Conservation (phyloP, 2,329 filamentous ascomycete genomes). For the Fusarium transvaalense region DNA sequence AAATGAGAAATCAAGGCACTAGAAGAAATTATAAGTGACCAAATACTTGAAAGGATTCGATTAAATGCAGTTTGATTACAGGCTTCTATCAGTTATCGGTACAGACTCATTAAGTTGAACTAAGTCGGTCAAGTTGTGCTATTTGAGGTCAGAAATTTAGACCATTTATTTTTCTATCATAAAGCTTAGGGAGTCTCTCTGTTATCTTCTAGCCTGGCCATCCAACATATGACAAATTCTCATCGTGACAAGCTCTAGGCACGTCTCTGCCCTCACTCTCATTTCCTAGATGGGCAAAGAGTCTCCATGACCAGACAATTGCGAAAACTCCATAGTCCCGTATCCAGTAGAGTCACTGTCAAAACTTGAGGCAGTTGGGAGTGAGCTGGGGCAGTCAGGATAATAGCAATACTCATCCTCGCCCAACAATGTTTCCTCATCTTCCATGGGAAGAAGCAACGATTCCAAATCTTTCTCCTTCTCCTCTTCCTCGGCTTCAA, state of each 20-base stretch:
- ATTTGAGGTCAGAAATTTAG: too few relatives aligned
- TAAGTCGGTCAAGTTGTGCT: too few relatives aligned
- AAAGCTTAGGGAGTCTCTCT: too few relatives aligned
- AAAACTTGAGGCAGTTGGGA: background rate
- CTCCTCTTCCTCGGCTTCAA: background rate
- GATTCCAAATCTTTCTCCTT: background rate
- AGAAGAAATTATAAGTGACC: too few relatives aligned
- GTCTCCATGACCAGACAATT: background rate
- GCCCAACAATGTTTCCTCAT: background rate
- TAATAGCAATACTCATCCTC: background rate
- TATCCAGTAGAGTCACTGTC: background rate
- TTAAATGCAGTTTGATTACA: too few relatives aligned
- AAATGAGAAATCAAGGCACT: too few relatives aligned
- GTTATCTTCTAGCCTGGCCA: too few relatives aligned
- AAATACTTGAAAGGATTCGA: too few relatives aligned
- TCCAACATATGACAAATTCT: background rate
- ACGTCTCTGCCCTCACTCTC: background rate
- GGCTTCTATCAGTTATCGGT: too few relatives aligned
- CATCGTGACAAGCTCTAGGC: background rate
- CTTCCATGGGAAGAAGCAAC: background rate
- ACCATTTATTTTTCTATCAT: too few relatives aligned
- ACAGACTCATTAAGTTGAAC: too few relatives aligned
- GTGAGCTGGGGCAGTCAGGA: too few relatives aligned
- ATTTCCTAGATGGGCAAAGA: background rate
- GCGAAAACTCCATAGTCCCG: background rate